Conservation (phyloP, 495 filamentous ascomycete species). For the Aspergillus egyptiacus region DNA sequence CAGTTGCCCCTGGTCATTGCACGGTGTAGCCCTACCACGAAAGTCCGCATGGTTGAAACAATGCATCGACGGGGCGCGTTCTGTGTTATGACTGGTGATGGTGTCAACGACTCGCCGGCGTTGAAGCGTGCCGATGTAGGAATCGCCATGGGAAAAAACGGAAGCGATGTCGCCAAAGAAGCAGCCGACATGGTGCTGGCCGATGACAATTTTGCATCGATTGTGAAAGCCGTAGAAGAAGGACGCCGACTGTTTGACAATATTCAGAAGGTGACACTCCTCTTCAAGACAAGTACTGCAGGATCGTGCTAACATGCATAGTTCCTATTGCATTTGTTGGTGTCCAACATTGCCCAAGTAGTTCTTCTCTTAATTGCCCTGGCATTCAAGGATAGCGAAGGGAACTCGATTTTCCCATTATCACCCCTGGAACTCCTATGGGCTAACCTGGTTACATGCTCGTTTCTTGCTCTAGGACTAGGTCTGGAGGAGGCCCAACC, state of each 20-base stretch:
- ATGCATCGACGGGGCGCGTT: conserved; percentile 60
- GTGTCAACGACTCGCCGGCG: conserved; percentile 80
- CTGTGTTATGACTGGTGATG: conserved; percentile 72
- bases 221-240: conserved; percentile 67
- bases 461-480: conserved; percentile 68
- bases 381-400: conserved; percentile 58
- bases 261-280: conserved; percentile 56
- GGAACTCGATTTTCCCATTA: conserved; percentile 67
- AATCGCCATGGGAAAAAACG: conserved; percentile 78
- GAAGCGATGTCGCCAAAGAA: conserved; percentile 86
- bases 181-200: conserved; percentile 83
- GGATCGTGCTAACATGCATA: conserved; percentile 5
- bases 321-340: conserved; percentile 68
- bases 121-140: conserved; percentile 74
- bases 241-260: conserved; percentile 72
- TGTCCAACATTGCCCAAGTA: conserved; percentile 70
- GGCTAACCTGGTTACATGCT: conserved; percentile 75
- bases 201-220: conserved; percentile 81
- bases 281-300: background rate
- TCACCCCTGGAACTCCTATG: conserved; percentile 70
- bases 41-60: conserved; percentile 66
- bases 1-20: conserved; percentile 63
- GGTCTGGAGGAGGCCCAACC: conserved; percentile 61
- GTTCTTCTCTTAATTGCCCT: conserved; percentile 65
- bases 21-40: conserved; percentile 62